phyloP scores from a whole-genome alignment of 2,329 filamentous ascomycete species.

The Tolypocladium paradoxum region DNA sequence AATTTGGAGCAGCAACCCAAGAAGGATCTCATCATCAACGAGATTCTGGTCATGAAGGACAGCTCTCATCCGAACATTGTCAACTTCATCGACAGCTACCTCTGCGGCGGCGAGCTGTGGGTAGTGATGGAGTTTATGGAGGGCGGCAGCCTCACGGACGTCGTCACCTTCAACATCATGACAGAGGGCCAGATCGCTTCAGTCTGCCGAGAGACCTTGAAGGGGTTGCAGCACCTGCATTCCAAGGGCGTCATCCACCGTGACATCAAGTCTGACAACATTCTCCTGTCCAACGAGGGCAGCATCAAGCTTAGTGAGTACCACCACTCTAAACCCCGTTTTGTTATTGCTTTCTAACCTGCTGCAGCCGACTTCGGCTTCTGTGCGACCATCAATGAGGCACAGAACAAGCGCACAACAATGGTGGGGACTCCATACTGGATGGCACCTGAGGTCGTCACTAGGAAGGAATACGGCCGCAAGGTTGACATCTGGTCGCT shows the following conservation, averaged over 20 bases:
- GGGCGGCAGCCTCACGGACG: slow-evolving; percentile 91
- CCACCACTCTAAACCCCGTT: background rate
- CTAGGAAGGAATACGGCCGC: slow-evolving; percentile 90
- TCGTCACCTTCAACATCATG: slow-evolving; percentile 99
- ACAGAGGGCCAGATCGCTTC: slow-evolving; percentile 94
- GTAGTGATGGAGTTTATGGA: slow-evolving; percentile 99
- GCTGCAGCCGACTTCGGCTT: slow-evolving; percentile 86
- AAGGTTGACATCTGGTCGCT: slow-evolving; percentile 99
- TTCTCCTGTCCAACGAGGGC: slow-evolving; percentile 83
- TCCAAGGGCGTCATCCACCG: slow-evolving; percentile 97
- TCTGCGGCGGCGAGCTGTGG: slow-evolving; percentile 86
- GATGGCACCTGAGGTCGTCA: slow-evolving; percentile 99
- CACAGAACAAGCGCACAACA: slow-evolving; percentile 92
- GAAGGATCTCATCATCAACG: slow-evolving; percentile 98
- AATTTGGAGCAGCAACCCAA: slow-evolving; percentile 97
- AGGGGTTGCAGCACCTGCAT: slow-evolving; percentile 87
- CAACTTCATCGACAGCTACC: slow-evolving; percentile 96
- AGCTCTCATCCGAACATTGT: slow-evolving; percentile 98
- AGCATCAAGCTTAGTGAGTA: slow-evolving; percentile 92
- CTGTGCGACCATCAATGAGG: slow-evolving; percentile 95
- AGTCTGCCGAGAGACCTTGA: slow-evolving; percentile 85
- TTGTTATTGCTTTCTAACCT: slow-evolving; percentile 9
- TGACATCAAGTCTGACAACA: slow-evolving; percentile 99
- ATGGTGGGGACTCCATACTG: slow-evolving; percentile 99
- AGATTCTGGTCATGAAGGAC: slow-evolving; percentile 98